Conservation (phyloP, 805 yeast species). For the Starmerella asiatica region DNA sequence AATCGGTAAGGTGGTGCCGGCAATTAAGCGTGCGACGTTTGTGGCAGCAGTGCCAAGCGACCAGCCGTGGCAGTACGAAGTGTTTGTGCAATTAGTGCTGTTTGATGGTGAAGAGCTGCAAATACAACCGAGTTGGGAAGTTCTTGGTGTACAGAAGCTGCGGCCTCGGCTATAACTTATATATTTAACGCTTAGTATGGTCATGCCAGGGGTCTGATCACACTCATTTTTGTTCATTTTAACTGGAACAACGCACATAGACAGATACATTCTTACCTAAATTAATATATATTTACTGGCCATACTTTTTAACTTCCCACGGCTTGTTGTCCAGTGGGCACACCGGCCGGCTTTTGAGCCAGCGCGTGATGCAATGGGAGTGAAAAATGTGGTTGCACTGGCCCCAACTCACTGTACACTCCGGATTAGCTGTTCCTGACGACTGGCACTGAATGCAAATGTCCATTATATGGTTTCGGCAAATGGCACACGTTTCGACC, state of each 20-base stretch:
- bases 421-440: conserved; percentile 48
- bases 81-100: background rate
- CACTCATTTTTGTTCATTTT: too few species aligned
- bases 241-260: background rate
- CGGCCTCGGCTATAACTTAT: background rate
- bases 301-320: conserved; percentile 69
- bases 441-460: conserved; percentile 94
- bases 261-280: too few species aligned
- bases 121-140: background rate
- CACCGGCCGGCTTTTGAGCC: conserved; percentile 89
- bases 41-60: background rate
- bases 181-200: too few species aligned
- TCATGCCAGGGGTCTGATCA: too few species aligned
- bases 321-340: conserved; percentile 94
- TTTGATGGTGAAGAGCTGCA: background rate
- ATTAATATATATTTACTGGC: conserved; percentile 32
- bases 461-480: conserved; percentile 96
- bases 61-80: background rate
- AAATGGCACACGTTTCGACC: conserved; percentile 93
- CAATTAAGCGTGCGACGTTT: background rate
- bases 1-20: background rate
- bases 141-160: background rate
- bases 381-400: conserved; percentile 97
- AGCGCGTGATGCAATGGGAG: conserved; percentile 86
- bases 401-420: conserved; percentile 96